These are phyloP conservation scores for Blattamonas nauphoetae DNA, from an alignment of 78 protist species.

Conservation along the genomic window DNA sequence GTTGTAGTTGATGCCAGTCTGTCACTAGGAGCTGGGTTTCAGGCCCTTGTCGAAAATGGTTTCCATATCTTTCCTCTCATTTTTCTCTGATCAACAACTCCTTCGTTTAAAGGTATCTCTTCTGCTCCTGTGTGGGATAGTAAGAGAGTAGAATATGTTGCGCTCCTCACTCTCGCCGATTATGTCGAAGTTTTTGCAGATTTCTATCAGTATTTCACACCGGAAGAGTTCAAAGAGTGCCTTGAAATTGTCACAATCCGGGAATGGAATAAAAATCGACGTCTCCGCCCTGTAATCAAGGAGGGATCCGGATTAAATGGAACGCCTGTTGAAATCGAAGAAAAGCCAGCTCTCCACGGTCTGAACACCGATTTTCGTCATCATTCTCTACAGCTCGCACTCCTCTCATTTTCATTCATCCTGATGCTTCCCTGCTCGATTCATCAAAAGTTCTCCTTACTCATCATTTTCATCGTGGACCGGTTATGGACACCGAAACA, in stretches of 20 bases:
- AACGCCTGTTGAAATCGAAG: neutral
- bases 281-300: neutral
- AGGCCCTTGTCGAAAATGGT: conserved; percentile 34
- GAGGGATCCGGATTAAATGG: neutral
- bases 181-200: conserved; percentile 29
- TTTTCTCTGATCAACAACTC: neutral
- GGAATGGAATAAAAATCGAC: conserved; percentile 20
- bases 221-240: neutral
- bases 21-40: conserved; percentile 35
- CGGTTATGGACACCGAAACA: conserved; percentile 36
- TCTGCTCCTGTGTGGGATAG: conserved; percentile 48
- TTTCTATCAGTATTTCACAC: neutral
- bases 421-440: conserved; percentile 10
- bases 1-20: conserved; percentile 38
- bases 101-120: conserved; percentile 2
- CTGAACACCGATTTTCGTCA: neutral
- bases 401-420: conserved; percentile 5
- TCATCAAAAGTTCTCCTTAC: conserved; percentile 6
- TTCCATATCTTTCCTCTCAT: neutral
- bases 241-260: conserved; percentile 33
- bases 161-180: conserved; percentile 54
- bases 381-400: neutral
- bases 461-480: conserved; percentile 39
- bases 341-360: neutral
- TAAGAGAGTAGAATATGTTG: conserved; percentile 15